Evolutionary conservation across 441 rosid species (phyloP).

Genomic region (Pelargonium cotyledonis): DNA sequence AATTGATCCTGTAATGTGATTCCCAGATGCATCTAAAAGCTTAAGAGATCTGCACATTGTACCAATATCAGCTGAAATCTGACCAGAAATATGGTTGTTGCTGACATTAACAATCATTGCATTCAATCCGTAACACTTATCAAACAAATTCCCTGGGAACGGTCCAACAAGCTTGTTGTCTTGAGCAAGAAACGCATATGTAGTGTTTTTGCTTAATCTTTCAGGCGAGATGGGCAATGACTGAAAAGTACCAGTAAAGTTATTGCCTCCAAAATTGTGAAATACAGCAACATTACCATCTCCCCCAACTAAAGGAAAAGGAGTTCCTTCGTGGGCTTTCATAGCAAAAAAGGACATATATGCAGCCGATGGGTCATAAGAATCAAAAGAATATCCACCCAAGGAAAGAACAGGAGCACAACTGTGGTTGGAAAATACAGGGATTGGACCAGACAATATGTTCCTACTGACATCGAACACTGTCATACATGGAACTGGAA

Average conservation of each 20-base stretch:
- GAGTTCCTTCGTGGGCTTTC: conserved; percentile 24
- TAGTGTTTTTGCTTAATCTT: conserved; percentile 31
- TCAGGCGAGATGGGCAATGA: conserved; percentile 37
- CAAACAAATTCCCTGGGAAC: conserved; percentile 40
- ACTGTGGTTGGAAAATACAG: conserved; percentile 14
- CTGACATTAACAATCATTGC: conserved; percentile 47
- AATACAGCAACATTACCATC: conserved; percentile 25
- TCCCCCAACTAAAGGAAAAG: conserved; percentile 19
- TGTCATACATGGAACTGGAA: conserved; percentile 26
- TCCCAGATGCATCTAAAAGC: conserved; percentile 45
- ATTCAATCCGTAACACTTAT: conserved; percentile 34
- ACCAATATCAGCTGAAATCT: conserved; percentile 37
- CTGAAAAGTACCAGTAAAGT: conserved; percentile 38
- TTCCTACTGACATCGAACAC: conserved; percentile 25
- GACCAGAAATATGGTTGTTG: conserved; percentile 41
- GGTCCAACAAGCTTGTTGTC: conserved; percentile 47
- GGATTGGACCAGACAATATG: conserved; percentile 18
- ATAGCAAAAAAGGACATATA: conserved; percentile 33
- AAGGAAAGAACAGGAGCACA: conserved; percentile 6
- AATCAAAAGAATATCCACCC: conserved; percentile 44
- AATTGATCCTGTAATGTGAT: conserved; percentile 41
- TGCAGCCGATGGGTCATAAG: conserved; percentile 31
- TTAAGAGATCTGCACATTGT: conserved; percentile 39
- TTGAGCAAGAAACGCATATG: conserved; percentile 44
- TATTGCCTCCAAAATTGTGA: conserved; percentile 49